Percentiles rank a stretch among this genome's conserved stretches.
These are phyloP conservation scores for Aspergillus thermomutatus DNA, from an alignment of 2,329 filamentous ascomycete genomes.

Conservation along the genomic window DNA sequence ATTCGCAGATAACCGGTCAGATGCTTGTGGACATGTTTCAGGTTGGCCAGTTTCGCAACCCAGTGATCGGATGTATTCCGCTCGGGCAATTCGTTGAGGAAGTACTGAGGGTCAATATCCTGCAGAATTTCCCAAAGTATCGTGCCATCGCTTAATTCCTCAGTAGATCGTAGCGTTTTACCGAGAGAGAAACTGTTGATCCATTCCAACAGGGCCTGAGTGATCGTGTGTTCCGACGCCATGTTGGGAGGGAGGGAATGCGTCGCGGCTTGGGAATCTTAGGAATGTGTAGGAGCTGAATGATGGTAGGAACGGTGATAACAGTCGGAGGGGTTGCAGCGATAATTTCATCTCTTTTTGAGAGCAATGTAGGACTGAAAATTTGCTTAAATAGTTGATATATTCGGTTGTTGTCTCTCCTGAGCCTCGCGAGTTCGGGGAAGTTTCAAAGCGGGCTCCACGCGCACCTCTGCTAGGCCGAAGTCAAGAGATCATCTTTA, in stretches of 20 bases:
- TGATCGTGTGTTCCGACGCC: slow-evolving; percentile 44
- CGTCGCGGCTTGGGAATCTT: slow-evolving; percentile 12
- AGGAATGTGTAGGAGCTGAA: slow-evolving; percentile 20
- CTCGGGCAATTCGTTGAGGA: slow-evolving; percentile 47
- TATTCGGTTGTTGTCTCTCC: slow-evolving; percentile 1
- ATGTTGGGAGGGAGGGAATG: slow-evolving; percentile 28
- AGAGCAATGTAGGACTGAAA: not conserved
- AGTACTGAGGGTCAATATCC: slow-evolving; percentile 47
- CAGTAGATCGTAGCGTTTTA: slow-evolving; percentile 38
- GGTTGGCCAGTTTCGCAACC: slow-evolving; percentile 48
- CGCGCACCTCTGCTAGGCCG: not conserved
- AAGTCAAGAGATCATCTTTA: not conserved
- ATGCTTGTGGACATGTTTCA: slow-evolving; percentile 48
- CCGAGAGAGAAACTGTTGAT: slow-evolving; percentile 45
- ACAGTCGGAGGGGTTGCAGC: not conserved
- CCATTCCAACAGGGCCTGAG: slow-evolving; percentile 47
- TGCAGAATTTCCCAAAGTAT: slow-evolving; percentile 48
- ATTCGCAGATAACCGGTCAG: slow-evolving; percentile 44
- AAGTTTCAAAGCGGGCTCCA: slow-evolving; percentile 5
- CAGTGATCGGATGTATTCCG: slow-evolving; percentile 43
- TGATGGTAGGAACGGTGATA: not conserved
- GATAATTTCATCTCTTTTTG: slow-evolving; percentile 3
- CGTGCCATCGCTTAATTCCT: slow-evolving; percentile 44
- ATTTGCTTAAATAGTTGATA: not conserved
- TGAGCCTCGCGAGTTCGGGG: slow-evolving; percentile 4